A percentile compares a stretch with the other conserved stretches of the same genome.
These are phyloP conservation scores for Xylariaceae sp. DNA, from an alignment of 2,329 filamentous ascomycete species.

Conservation along the genomic window DNA sequence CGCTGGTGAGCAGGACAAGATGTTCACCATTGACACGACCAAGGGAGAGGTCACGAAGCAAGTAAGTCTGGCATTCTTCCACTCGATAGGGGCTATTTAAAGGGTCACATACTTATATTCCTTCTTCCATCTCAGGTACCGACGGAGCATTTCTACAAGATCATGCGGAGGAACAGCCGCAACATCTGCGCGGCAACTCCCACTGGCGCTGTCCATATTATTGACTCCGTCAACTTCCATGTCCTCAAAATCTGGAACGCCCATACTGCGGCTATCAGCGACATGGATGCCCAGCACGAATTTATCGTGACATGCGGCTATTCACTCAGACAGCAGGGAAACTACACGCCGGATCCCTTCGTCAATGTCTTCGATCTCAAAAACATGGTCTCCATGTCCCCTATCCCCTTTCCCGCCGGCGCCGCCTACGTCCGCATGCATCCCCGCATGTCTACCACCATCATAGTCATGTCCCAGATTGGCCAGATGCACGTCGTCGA, in stretches of 20 bases:
- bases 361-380: conserved; percentile 96
- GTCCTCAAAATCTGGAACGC: conserved; percentile 86
- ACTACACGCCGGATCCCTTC: conserved; percentile 82
- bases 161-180: conserved; percentile 77
- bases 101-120: neutral
- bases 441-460: conserved; percentile 89
- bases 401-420: conserved; percentile 86
- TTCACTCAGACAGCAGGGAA: conserved; percentile 72
- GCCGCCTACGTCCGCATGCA: conserved; percentile 96
- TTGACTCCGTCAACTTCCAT: conserved; percentile 72
- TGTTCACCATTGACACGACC: conserved; percentile 69
- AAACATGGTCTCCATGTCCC: conserved; percentile 78
- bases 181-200: conserved; percentile 90
- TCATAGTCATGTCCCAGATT: conserved; percentile 84
- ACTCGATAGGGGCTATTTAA: neutral
- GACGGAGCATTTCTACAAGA: conserved; percentile 72
- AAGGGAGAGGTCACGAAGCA: conserved; percentile 69
- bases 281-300: conserved; percentile 96
- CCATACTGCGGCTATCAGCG: conserved; percentile 81
- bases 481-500: conserved; percentile 96
- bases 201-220: conserved; percentile 74
- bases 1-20: conserved; percentile 77
- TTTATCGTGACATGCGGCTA: conserved; percentile 94
- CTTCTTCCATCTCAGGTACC: conserved; percentile 45
- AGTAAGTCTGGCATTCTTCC: conserved; percentile 34